phyloP scores from a whole-genome alignment of 768 basidiomycete species.

The Trametes maxima region DNA sequence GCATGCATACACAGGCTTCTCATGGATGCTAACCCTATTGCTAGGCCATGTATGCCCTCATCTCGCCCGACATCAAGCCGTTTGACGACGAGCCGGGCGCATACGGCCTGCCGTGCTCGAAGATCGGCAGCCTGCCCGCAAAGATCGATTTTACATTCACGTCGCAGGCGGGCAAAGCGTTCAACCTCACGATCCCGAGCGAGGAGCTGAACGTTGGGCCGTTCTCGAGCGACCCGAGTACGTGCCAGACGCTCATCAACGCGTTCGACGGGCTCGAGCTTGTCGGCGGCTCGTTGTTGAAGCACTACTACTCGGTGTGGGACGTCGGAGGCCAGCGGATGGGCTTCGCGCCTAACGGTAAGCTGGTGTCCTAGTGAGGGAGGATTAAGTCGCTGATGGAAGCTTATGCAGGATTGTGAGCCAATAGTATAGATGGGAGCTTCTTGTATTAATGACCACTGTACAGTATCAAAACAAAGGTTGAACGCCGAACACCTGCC shows the following conservation, averaged over 20 bases:
- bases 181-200: constrained; percentile 60
- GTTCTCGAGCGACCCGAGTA: constrained; percentile 49
- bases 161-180: constrained; percentile 48
- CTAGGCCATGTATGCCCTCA: constrained; percentile 58
- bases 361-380: constrained; percentile 5
- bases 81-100: constrained; percentile 54
- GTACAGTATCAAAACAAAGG: too few species aligned
- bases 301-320: constrained; percentile 65
- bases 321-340: constrained; percentile 51
- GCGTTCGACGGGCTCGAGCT: constrained; percentile 53
- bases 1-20: not conserved
- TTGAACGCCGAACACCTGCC: too few species aligned
- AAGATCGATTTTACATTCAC: constrained; percentile 56
- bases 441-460: too few species aligned
- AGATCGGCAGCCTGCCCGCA: constrained; percentile 50
- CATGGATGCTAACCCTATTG: not conserved
- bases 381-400: not conserved
- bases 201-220: constrained; percentile 60
- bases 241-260: constrained; percentile 62
- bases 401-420: not conserved
- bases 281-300: constrained; percentile 57
- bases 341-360: constrained; percentile 53
- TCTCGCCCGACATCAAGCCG: constrained; percentile 58
- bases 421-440: not conserved
- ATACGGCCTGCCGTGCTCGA: constrained; percentile 50